Conservation (phyloP, 2,329 filamentous ascomycete genomes). For the Lachnellula hyalina region DNA sequence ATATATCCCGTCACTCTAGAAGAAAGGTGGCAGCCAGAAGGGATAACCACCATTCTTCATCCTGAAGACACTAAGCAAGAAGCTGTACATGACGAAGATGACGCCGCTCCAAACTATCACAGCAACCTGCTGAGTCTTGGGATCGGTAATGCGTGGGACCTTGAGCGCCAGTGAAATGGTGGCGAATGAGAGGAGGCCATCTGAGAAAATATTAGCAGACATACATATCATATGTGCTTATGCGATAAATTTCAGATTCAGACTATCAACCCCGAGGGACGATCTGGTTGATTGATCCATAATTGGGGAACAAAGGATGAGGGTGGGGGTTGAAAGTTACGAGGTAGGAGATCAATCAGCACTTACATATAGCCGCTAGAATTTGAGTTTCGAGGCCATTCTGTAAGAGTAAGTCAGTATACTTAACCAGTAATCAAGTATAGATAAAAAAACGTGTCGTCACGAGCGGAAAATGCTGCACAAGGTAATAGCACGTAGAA, state of each 20-base stretch:
- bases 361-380: conserved; percentile 86
- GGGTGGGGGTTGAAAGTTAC: no score
- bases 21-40: conserved; percentile 87
- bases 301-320: no score
- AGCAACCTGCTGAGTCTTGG: conserved; percentile 71
- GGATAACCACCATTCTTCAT: conserved; percentile 94
- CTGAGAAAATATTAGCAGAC: conserved; percentile 35
- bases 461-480: not conserved
- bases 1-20: conserved; percentile 17
- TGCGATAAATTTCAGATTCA: no score
- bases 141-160: conserved; percentile 79
- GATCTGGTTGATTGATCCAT: no score
- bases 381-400: conserved; percentile 95
- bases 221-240: not conserved
- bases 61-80: conserved; percentile 88
- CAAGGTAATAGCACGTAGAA: not conserved
- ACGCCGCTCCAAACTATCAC: conserved; percentile 74
- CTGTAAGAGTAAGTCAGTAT: not conserved
- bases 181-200: conserved; percentile 79
- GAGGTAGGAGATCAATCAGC: no score
- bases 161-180: conserved; percentile 88
- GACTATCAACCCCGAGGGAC: no score
- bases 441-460: no score
- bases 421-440: no score
- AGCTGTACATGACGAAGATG: conserved; percentile 83